Evolutionary conservation across 2,329 filamentous ascomycete genomes (phyloP).

Genomic region (Ophiocordyceps unilateralis): DNA sequence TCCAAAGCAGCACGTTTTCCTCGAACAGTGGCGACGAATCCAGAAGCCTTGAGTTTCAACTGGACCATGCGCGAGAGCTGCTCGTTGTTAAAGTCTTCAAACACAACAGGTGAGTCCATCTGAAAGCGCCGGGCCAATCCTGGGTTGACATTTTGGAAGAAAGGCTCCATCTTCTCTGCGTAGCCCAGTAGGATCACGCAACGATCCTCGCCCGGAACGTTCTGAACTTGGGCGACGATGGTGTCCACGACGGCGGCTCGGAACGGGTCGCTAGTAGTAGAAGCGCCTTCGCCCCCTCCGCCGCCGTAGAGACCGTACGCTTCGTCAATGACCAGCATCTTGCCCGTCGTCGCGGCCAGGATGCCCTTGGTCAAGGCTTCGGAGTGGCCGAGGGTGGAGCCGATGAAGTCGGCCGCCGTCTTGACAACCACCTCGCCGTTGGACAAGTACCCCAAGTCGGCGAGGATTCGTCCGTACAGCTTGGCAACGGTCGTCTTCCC

Average conservation of each 20-base stretch:
- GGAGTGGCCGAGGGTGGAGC: slow-evolving; percentile 42
- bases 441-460: slow-evolving; percentile 47
- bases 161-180: slow-evolving; percentile 47
- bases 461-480: slow-evolving; percentile 51
- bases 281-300: slow-evolving; percentile 17
- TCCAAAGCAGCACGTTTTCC: slow-evolving; percentile 39
- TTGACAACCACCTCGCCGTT: slow-evolving; percentile 57
- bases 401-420: slow-evolving; percentile 59
- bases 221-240: slow-evolving; percentile 57
- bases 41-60: slow-evolving; percentile 41
- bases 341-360: slow-evolving; percentile 46
- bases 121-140: slow-evolving; percentile 51
- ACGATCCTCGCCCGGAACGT: slow-evolving; percentile 49
- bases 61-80: slow-evolving; percentile 44
- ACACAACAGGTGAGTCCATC: slow-evolving; percentile 43
- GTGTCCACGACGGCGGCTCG: slow-evolving; percentile 54
- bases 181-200: slow-evolving; percentile 60
- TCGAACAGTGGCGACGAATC: slow-evolving; percentile 30
- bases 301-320: slow-evolving; percentile 59
- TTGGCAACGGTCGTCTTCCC: slow-evolving; percentile 64
- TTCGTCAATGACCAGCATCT: slow-evolving; percentile 67
- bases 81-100: slow-evolving; percentile 47
- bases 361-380: slow-evolving; percentile 59
- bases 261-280: slow-evolving; percentile 21
- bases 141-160: slow-evolving; percentile 61